Evolutionary conservation across 495 filamentous ascomycete genomes (phyloP).

Genomic region (Sphaerosporella brunnea): DNA sequence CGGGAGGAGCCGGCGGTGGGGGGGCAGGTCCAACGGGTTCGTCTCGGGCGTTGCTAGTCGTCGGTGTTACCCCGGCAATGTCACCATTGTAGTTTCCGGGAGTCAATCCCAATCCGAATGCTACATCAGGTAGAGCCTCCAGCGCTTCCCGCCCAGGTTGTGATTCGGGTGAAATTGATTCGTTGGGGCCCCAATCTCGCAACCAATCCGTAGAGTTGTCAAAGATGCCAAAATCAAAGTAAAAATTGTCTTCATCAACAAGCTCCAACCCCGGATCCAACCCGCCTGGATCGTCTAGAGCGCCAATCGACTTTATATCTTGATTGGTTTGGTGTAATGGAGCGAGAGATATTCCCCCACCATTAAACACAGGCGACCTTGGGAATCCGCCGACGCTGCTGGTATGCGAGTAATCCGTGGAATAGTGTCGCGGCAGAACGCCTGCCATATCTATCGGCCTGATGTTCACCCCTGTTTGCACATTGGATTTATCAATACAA

Average conservation of each 20-base stretch:
- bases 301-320: neutral
- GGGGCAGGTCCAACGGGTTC: neutral
- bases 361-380: neutral
- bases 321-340: neutral
- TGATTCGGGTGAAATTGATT: constrained; percentile 6
- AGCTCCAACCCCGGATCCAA: constrained; percentile 6
- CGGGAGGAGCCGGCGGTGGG: neutral
- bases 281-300: constrained; percentile 7
- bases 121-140: neutral
- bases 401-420: neutral
- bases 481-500: neutral
- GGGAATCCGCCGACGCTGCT: neutral
- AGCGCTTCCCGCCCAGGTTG: neutral
- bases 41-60: neutral
- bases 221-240: constrained; percentile 24
- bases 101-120: neutral
- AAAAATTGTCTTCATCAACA: constrained; percentile 17
- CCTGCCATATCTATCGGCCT: constrained; percentile 1
- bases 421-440: neutral
- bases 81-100: neutral
- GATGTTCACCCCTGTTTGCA: neutral
- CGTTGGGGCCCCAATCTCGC: constrained; percentile 20
- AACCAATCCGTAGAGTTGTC: constrained; percentile 25
- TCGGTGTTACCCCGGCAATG: neutral
- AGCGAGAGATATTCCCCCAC: neutral